phyloP scores from a whole-genome alignment of 164 flowering plant species.

The Vitis cinerea region DNA sequence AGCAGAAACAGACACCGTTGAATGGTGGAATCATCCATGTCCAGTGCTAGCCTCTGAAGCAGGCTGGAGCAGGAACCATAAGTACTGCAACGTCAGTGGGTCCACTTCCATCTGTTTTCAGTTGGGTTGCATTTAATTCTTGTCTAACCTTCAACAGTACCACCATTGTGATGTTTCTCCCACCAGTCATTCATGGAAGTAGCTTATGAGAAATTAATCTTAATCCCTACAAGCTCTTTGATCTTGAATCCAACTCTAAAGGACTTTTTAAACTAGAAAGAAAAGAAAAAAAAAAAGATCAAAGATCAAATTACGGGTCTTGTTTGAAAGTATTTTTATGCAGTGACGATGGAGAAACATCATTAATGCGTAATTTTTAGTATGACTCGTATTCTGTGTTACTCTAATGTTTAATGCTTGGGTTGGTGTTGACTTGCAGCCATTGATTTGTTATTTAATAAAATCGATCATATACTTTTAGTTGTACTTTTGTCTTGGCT shows the following conservation, averaged over 20 bases:
- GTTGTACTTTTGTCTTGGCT: slow-evolving; percentile 2
- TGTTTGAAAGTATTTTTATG: background rate
- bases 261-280: no score
- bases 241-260: no score
- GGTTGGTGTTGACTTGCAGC: slow-evolving; percentile 4
- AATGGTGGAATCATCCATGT: background rate
- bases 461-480: background rate
- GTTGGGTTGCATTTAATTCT: slow-evolving; percentile 3
- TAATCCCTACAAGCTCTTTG: no score
- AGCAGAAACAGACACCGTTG: background rate
- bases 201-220: no score
- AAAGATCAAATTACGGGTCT: background rate
- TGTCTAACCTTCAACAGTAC: background rate
- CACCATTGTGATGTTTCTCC: slow-evolving; percentile 3
- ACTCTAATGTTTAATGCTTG: background rate
- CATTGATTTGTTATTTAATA: background rate
- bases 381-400: background rate
- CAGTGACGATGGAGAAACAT: background rate
- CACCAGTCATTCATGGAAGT: background rate
- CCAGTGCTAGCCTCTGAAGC: background rate
- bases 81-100: slow-evolving; percentile 1
- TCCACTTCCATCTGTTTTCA: background rate
- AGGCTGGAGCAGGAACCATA: background rate
- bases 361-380: background rate
- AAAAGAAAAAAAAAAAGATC: no score